Base-by-base conservation (phyloP, 2,329 filamentous ascomycete genomes). In the Xylariaceae sp. region DNA sequence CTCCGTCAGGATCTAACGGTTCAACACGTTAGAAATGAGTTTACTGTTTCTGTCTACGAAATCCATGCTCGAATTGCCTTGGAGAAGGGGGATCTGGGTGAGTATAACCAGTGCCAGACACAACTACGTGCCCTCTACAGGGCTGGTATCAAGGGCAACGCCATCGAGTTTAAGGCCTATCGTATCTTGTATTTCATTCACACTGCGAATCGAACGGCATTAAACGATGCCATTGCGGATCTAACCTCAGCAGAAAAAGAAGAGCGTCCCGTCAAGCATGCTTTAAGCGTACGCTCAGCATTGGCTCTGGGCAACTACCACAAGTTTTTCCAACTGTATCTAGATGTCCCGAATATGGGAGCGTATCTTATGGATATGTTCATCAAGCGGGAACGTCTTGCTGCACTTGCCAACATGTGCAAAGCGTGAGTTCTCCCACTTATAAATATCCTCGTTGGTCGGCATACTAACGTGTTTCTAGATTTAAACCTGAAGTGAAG, bases 101-200 rank as follows among this genome's bases (percentile, higher is more conserved):
- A 99, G 95, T 99, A 99, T 95, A 99, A 99, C 82, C 95, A 99
- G 84, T 99, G 95, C 78, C 95, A 99, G 82, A 98, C 95, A 71
- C 95, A 99, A 80, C 83, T 99, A 73, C 91, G 92, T 76, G 92
- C 90, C 65, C 81, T 99, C 70, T 98, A 99, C 78, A 86, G 86
- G 75, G 86, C 91, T 79, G 90, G 91, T 66, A 80, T 96, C 74
- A 91, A 91, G 72, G 95, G 94, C 70, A 92, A 93, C 76, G 87
- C 91, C 72, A 88, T 91, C 79, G 95, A 99, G 78, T 99, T 99
- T 79, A 95, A 95, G 85, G 95, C 94, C 64, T 99, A 99, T 82
- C 94, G 95, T 85, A 97, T 99, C 78, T 84, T 99, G 74, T 99
- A 99, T 85, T 96, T 96, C 81, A 95, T 99, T 78, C 93, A 98